Conservation (phyloP, 2,329 filamentous ascomycete species). For the Raffaelea arxii region DNA sequence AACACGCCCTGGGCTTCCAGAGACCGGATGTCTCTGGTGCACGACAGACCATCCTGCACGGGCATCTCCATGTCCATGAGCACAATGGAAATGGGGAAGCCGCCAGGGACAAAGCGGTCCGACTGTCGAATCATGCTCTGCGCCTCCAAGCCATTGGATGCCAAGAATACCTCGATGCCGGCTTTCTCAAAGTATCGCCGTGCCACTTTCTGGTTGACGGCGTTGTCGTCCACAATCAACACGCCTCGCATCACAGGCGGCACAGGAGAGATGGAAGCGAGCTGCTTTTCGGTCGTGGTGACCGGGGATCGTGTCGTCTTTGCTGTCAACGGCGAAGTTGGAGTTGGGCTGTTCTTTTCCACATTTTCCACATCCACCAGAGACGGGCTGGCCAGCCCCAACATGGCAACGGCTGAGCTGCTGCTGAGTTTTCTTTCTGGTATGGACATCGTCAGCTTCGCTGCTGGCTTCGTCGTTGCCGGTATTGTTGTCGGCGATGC, state of each 20-base stretch:
- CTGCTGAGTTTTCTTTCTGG: no score
- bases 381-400: no score
- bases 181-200: constrained; percentile 38
- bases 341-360: no score
- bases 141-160: constrained; percentile 47
- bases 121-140: constrained; percentile 34
- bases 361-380: no score
- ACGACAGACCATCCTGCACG: constrained; percentile 59
- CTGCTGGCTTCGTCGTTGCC: no score
- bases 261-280: not conserved
- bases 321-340: not conserved
- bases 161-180: constrained; percentile 41
- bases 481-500: no score
- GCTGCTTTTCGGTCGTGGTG: no score
- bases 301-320: not conserved
- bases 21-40: constrained; percentile 53
- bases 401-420: no score
- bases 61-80: constrained; percentile 75
- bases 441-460: no score
- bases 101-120: constrained; percentile 11
- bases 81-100: constrained; percentile 45
- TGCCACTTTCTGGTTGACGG: constrained; percentile 49
- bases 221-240: constrained; percentile 51
- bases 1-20: constrained; percentile 46
- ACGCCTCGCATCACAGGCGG: constrained; percentile 28